These are phyloP conservation scores for Leccinellum luteum DNA, from an alignment of 768 basidiomycete species.

Conservation along the genomic window DNA sequence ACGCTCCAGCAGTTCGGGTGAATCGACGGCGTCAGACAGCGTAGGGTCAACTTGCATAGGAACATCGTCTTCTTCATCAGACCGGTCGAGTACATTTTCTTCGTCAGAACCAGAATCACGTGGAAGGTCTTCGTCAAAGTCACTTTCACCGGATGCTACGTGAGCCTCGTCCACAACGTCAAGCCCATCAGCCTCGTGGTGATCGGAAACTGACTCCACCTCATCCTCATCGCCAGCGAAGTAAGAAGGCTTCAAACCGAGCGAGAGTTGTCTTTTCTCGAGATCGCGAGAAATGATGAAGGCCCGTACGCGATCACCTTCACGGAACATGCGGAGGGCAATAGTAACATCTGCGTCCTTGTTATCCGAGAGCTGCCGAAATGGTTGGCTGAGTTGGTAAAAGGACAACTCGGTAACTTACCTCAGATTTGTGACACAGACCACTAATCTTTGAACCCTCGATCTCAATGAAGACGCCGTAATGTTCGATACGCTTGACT, in stretches of 20 bases:
- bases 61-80: slow-evolving; percentile 14
- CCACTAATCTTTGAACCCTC: slow-evolving; percentile 83
- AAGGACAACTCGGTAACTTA: slow-evolving; percentile 29
- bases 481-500: slow-evolving; percentile 81
- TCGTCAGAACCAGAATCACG: slow-evolving; percentile 16
- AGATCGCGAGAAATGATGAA: slow-evolving; percentile 69
- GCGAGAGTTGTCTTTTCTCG: slow-evolving; percentile 77
- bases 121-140: slow-evolving; percentile 5
- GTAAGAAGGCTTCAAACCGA: slow-evolving; percentile 84
- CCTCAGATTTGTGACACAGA: slow-evolving; percentile 93
- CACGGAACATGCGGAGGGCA: slow-evolving; percentile 79
- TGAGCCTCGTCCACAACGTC: slow-evolving; percentile 33
- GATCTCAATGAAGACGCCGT: slow-evolving; percentile 91
- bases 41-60: slow-evolving; percentile 20
- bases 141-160: slow-evolving; percentile 21
- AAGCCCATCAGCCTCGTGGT: slow-evolving; percentile 22
- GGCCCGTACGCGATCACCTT: slow-evolving; percentile 85
- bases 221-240: slow-evolving; percentile 63
- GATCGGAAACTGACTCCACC: slow-evolving; percentile 30
- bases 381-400: not conserved
- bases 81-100: slow-evolving; percentile 14
- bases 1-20: not conserved
- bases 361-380: slow-evolving; percentile 79
- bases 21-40: not conserved
- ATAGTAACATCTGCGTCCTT: slow-evolving; percentile 72